Conservation (phyloP, 768 basidiomycete genomes). For the Leccinum arenicola region DNA sequence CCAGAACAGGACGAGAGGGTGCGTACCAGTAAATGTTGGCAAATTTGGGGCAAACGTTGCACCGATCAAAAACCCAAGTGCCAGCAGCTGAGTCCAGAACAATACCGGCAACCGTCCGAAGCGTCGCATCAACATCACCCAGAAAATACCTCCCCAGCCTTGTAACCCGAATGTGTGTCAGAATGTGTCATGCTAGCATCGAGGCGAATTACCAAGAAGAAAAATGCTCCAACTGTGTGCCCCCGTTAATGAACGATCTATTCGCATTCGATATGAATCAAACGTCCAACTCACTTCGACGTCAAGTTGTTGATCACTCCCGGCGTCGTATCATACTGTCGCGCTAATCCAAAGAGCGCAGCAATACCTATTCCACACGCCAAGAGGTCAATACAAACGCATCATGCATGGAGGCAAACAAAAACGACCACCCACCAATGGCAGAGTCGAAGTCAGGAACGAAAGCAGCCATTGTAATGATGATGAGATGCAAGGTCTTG, state of each 20-base stretch:
- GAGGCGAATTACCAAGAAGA: constrained; percentile 33
- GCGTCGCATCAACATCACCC: constrained; percentile 30
- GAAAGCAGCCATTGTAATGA: constrained; percentile 51
- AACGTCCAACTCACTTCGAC: constrained; percentile 33
- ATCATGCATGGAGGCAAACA: not conserved
- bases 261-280: not conserved
- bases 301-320: constrained; percentile 51
- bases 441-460: constrained; percentile 55
- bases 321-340: constrained; percentile 43
- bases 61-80: constrained; percentile 47
- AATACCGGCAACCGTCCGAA: constrained; percentile 30
- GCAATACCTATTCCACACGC: constrained; percentile 41
- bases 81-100: constrained; percentile 37
- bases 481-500: constrained; percentile 45
- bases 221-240: constrained; percentile 45
- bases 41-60: constrained; percentile 51
- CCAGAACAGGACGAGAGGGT: not conserved
- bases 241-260: constrained; percentile 1
- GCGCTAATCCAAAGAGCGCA: constrained; percentile 44
- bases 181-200: not conserved
- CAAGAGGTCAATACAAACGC: not conserved
- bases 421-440: constrained; percentile 35
- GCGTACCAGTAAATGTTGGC: constrained; percentile 43
- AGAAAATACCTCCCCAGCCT: constrained; percentile 34
- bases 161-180: constrained; percentile 3